Evolutionary conservation across 169 alveolate species (phyloP).

Genomic region (Perkinsus olseni): DNA sequence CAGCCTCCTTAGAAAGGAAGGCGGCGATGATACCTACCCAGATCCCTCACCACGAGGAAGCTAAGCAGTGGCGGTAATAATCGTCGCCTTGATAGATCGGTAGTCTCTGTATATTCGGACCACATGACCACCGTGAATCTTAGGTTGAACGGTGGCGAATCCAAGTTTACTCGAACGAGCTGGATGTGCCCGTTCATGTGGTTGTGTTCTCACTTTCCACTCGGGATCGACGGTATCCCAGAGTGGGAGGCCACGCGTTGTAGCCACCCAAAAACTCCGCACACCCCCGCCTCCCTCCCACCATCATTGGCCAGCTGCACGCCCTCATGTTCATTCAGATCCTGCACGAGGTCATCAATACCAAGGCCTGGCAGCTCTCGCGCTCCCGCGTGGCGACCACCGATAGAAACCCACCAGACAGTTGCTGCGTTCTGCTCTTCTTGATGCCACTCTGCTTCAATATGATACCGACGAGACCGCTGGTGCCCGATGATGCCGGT

Average conservation of each 20-base stretch:
- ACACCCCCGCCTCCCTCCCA: background rate
- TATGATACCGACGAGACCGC: too few relatives aligned
- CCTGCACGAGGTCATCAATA: background rate
- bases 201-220: too few relatives aligned
- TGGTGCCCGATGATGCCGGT: too few relatives aligned
- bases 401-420: background rate
- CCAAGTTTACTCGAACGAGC: too few relatives aligned
- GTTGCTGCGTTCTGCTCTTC: too few relatives aligned
- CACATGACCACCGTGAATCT: too few relatives aligned
- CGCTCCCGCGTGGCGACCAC: background rate
- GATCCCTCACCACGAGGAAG: background rate
- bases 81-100: too few relatives aligned
- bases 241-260: background rate
- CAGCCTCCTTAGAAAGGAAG: background rate
- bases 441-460: too few relatives aligned
- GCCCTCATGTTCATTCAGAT: background rate
- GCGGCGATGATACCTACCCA: background rate
- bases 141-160: too few relatives aligned
- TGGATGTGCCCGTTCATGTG: too few relatives aligned
- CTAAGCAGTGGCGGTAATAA: too few relatives aligned
- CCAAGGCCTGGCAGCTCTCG: background rate
- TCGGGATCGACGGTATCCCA: background rate
- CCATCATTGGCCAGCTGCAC: background rate
- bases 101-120: too few relatives aligned
- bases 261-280: background rate